Evolutionary conservation across 441 rosid species (phyloP).

Genomic region (Gossypium trilobum): DNA sequence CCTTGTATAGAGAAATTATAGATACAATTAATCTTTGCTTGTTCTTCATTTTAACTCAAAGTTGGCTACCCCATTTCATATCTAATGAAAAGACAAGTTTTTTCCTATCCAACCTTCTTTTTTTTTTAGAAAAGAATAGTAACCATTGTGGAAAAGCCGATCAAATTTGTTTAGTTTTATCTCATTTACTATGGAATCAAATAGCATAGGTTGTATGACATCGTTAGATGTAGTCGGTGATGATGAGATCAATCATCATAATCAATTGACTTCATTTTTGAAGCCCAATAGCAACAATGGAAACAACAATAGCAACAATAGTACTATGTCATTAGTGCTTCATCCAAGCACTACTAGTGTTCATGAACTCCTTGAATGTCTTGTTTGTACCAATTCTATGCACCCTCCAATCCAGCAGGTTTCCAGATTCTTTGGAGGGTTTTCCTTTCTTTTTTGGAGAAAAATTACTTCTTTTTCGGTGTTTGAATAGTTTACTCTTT

Average conservation of each 20-base stretch:
- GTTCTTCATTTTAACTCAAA: background rate
- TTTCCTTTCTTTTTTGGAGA: background rate
- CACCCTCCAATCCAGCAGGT: no score
- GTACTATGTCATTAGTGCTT: constrained; percentile 30
- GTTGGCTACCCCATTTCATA: background rate
- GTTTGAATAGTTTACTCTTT: background rate
- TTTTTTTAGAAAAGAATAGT: constrained; percentile 1
- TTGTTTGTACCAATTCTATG: no score
- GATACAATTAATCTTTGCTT: background rate
- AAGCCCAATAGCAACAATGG: constrained; percentile 38
- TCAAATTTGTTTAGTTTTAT: background rate
- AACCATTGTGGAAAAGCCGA: constrained; percentile 11
- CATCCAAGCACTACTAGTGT: constrained; percentile 13
- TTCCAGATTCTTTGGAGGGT: background rate
- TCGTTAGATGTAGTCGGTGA: constrained; percentile 27
- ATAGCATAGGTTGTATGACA: constrained; percentile 42
- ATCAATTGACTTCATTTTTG: constrained; percentile 41
- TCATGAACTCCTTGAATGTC: no score
- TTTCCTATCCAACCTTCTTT: no score
- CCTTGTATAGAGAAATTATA: background rate
- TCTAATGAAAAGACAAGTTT: background rate
- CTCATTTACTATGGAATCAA: constrained; percentile 47
- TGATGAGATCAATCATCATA: constrained; percentile 72
- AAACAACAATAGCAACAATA: constrained; percentile 22
- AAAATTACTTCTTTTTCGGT: background rate